Base-by-base conservation (phyloP, 1,284 basidiomycete genomes). In the Fomitopsis palustris region DNA sequence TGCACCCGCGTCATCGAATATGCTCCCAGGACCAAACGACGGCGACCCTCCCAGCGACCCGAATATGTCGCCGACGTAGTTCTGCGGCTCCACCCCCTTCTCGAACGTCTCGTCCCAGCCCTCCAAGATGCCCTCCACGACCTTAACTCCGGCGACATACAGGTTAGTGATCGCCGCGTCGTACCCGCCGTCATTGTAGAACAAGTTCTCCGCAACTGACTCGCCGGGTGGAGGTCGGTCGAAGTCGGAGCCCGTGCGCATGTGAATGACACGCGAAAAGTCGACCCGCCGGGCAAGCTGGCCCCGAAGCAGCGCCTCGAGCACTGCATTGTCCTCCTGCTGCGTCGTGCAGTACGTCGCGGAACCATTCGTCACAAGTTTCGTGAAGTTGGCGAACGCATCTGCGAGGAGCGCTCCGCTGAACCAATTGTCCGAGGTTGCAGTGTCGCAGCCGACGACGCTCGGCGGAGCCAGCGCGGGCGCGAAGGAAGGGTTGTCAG, bases 281-380 rank as follows among this genome's bases (percentile, higher is more conserved):
- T 82, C 80, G 59, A 78, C 68, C 27, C 71, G 65, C 0, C 74
- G 71, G 21, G 74, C 72, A 45, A 72, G 66, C 52, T 73, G 69
- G 3, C 74, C 77, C 25, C 80, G 74, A 25, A 81, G 62, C 54
- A 81, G 74, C 1, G 74, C 73, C 55, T 77, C 78, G 37, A 81
- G 75, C 25, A 72, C 74, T 12, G 76, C 79, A 62, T 79, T 81
- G 69, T 82, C 81, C 66, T 83, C 81, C 63, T 82, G 78, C 12
- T 78, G 77, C 10, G 78, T 77, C 21, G 77, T 72, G 58, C 75
- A 76, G 68, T 80, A 81, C 39, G 63, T 65, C 19, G 66, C 77
- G 1, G 67, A 64, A 19, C 72, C 72, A 54, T 76, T 75, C 16
- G 77, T 78, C 64, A 76, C 75, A 27, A 77, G 61, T 33, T 54